A percentile compares a stretch with the other conserved stretches of the same genome.
Evolutionary conservation across 345 rosid genomes (phyloP).

Genomic region (Linum lewisii): DNA sequence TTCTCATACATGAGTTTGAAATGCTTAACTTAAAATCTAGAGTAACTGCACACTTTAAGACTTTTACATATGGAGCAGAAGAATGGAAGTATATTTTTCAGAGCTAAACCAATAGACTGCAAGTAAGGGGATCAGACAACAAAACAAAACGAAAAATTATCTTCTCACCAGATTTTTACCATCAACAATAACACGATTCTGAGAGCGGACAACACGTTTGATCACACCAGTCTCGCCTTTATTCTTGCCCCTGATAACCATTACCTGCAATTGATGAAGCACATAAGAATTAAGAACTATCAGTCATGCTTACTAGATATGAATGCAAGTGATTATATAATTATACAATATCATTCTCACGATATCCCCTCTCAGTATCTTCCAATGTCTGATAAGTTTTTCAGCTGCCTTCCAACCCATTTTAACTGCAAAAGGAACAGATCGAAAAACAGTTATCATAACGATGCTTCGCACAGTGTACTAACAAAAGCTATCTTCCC

Average conservation of each 20-base stretch:
- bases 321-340: not conserved
- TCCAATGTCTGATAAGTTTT: slow-evolving; percentile 95
- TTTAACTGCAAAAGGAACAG: not conserved
- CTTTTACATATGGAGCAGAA: not conserved
- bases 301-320: too few species aligned
- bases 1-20: too few species aligned
- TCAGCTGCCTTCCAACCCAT: slow-evolving; percentile 99
- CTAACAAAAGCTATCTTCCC: too few species aligned
- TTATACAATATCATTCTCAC: slow-evolving; percentile 29
- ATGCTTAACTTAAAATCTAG: not conserved
- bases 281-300: not conserved
- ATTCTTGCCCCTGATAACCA: slow-evolving; percentile 84
- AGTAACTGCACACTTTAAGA: not conserved
- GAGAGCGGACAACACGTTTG: slow-evolving; percentile 78
- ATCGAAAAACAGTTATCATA: too few species aligned
- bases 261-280: slow-evolving; percentile 33
- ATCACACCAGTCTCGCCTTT: slow-evolving; percentile 68
- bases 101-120: too few species aligned
- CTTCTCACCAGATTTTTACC: slow-evolving; percentile 73
- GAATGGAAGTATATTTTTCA: too few species aligned
- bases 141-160: not conserved
- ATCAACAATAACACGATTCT: slow-evolving; percentile 77
- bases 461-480: too few species aligned
- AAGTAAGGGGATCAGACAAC: not conserved
- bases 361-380: slow-evolving; percentile 83